Conservation (phyloP, 768 basidiomycete species). For the Boletus pseudo-olivaceus region DNA sequence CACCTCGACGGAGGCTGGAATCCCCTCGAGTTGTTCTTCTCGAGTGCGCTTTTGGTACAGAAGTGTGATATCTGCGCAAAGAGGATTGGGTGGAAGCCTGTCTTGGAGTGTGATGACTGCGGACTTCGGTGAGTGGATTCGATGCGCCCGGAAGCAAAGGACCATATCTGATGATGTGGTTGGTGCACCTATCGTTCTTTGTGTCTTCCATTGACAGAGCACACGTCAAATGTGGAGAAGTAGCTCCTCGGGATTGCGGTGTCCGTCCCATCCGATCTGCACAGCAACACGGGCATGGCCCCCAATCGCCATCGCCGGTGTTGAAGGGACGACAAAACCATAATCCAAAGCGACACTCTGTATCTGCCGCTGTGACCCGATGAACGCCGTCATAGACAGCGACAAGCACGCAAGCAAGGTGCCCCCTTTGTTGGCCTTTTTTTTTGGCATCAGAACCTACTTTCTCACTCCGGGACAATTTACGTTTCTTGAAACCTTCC, state of each 20-base stretch:
- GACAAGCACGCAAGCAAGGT: slow-evolving; percentile 12
- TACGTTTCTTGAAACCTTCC: slow-evolving; percentile 6
- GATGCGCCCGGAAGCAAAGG: slow-evolving; percentile 9
- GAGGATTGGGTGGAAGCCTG: slow-evolving; percentile 81
- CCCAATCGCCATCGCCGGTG: slow-evolving; percentile 22
- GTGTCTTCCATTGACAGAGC: slow-evolving; percentile 43
- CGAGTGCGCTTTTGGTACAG: slow-evolving; percentile 62
- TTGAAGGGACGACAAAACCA: slow-evolving; percentile 27
- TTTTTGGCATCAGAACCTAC: slow-evolving; percentile 6
- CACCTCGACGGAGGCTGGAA: slow-evolving; percentile 53
- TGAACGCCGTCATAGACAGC: slow-evolving; percentile 19
- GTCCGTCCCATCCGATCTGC: slow-evolving; percentile 38
- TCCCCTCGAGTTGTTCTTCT: slow-evolving; percentile 76
- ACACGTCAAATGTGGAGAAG: slow-evolving; percentile 85
- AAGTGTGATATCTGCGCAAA: slow-evolving; percentile 84
- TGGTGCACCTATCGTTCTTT: not conserved
- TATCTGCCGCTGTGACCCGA: slow-evolving; percentile 22
- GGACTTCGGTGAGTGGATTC: slow-evolving; percentile 53
- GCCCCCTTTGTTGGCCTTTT: not conserved
- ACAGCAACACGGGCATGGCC: slow-evolving; percentile 26
- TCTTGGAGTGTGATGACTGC: slow-evolving; percentile 88
- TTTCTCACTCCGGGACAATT: slow-evolving; percentile 6
- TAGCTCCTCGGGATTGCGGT: slow-evolving; percentile 77
- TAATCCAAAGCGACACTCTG: slow-evolving; percentile 27
- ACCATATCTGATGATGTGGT: slow-evolving; percentile 16